phyloP scores from a whole-genome alignment of 2,329 filamentous ascomycete genomes.

The Rasamsonia emersonii region DNA sequence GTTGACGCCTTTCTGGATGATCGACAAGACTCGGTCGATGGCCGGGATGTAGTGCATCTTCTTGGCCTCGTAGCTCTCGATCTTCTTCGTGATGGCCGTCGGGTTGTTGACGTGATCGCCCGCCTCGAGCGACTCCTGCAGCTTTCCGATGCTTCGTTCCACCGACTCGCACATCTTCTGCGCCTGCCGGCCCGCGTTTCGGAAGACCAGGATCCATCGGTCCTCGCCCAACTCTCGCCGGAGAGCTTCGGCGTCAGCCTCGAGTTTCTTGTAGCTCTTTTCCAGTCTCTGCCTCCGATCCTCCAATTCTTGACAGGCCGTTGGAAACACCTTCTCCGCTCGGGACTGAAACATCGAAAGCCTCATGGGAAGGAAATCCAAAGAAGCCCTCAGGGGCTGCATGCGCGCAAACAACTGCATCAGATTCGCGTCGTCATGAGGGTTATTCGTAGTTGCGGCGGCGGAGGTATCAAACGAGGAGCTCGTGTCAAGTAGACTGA shows the following conservation, averaged over 20 bases:
- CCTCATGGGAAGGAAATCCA: constrained; percentile 94
- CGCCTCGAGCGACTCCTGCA: constrained; percentile 69
- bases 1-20: constrained; percentile 92
- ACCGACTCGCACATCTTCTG: constrained; percentile 97
- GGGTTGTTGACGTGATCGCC: constrained; percentile 66
- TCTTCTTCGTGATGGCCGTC: constrained; percentile 64
- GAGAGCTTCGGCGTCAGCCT: constrained; percentile 81
- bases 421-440: constrained; percentile 77
- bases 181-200: constrained; percentile 82
- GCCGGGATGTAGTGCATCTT: constrained; percentile 89
- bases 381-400: constrained; percentile 83
- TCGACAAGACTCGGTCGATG: constrained; percentile 80
- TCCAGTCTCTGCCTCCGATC: constrained; percentile 67
- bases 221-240: constrained; percentile 89
- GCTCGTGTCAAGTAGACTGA: constrained; percentile 57
- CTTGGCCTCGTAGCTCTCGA: constrained; percentile 91
- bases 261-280: constrained; percentile 76
- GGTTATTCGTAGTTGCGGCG: constrained; percentile 32
- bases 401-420: constrained; percentile 88
- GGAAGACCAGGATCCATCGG: constrained; percentile 90
- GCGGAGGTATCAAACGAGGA: constrained; percentile 39
- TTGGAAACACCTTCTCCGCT: constrained; percentile 73
- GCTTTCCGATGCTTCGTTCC: constrained; percentile 72
- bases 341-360: constrained; percentile 76
- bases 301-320: constrained; percentile 80